Evolutionary conservation across 352 stramenopile genomes (phyloP), one percentile per base, ranked within the genome.

Genomic region (Pythium catenulatum): DNA sequence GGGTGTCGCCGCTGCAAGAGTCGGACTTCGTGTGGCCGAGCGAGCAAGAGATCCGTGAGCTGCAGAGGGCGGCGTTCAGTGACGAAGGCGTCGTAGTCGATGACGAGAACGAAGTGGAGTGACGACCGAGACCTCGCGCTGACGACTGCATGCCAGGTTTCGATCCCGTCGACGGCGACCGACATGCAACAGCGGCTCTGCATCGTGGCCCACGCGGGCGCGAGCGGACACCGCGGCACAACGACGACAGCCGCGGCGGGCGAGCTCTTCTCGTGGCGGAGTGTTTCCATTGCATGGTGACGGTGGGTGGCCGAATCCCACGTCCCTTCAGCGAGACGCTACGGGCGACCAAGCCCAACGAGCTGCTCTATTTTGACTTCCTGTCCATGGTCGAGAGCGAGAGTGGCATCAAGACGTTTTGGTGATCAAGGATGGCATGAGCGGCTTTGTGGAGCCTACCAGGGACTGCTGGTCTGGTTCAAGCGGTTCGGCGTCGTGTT

Each of bases 301-400:
- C 56, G 3, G 45, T 36, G 1, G 45, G 85, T 36, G 52, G 36
- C 19, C 58, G 50, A 36, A 68, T 81, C 1, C 86, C 87, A 4
- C 74, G 85, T 0, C 82, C 90, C 36, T 39, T 50, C n/a, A 54
- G 37, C 19, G 52, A 68, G 17, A 70, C 52, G 3, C 34, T 80
- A 6, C 4, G 11, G 2, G 70, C 70, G 3, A 66, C 75, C 1
- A 70, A 68, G 37, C 70, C 56, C 41, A 89, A 89, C 66, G 79
- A 90, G 69, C 41, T 87, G 2, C 21, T 88, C 3, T 58, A 90
- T 34, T 90, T 87, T 79, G 85, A 88, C 39, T 90, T 83, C 43
- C n/a, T 85, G 25, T 66, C 72, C 19, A 89, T 84, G 84, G 2
- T 3, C n/a, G 14, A 39, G 52, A 32, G 74, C 4, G 30, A 48